Percentiles rank a stretch among this genome's conserved stretches.
Conservation (phyloP, 176 grass and related monocot genomes). For the Aegilops bicornis region DNA sequence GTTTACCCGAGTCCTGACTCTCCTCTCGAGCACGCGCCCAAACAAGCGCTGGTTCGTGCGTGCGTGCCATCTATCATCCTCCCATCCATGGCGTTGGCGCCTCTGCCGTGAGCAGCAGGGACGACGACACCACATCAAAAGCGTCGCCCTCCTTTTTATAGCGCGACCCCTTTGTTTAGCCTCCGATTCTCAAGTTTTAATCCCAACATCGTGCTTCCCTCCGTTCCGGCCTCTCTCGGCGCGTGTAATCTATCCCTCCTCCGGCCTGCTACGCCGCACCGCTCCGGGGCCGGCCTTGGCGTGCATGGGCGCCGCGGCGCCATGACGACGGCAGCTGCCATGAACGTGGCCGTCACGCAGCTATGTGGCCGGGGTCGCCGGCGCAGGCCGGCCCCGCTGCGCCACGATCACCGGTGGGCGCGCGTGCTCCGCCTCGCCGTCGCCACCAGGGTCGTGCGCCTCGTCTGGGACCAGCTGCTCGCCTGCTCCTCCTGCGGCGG, state of each 20-base stretch:
- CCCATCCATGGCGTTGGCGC: slow-evolving; percentile 28
- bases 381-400: slow-evolving; percentile 7
- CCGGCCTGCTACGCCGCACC: not conserved
- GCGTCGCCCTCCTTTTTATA: slow-evolving; percentile 8
- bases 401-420: slow-evolving; percentile 58
- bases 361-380: slow-evolving; percentile 17
- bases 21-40: not conserved
- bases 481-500: slow-evolving; percentile 55
- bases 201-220: not conserved
- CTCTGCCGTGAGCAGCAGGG: slow-evolving; percentile 21
- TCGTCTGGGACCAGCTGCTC: slow-evolving; percentile 64
- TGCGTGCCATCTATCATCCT: slow-evolving; percentile 6
- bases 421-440: slow-evolving; percentile 63
- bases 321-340: slow-evolving; percentile 22
- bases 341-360: slow-evolving; percentile 31
- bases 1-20: no score
- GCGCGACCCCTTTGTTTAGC: not conserved
- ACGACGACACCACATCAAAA: not conserved
- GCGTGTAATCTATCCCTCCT: no score
- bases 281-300: not conserved
- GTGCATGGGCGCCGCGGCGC: slow-evolving; percentile 31
- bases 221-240: no score
- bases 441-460: slow-evolving; percentile 61
- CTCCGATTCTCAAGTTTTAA: not conserved
- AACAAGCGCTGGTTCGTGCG: not conserved